Percentiles rank a stretch among this genome's conserved stretches.
Conservation (phyloP, 352 stramenopile species). For the Phytophthora ramorum region DNA sequence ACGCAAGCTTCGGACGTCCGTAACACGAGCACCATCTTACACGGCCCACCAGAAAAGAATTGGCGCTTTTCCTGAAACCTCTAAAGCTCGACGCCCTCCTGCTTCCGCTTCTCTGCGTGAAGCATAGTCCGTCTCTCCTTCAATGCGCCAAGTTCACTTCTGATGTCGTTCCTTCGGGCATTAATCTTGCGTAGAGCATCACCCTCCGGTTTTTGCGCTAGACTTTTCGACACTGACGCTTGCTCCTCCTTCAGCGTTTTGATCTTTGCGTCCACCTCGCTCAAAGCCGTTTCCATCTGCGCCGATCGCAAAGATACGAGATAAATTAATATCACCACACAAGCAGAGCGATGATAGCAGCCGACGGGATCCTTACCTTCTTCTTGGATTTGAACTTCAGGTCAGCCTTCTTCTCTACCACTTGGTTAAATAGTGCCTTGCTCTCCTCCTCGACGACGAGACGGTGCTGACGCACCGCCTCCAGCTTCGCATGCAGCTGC, state of each 20-base stretch:
- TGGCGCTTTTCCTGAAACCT: slow-evolving; percentile 15
- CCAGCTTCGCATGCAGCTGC: slow-evolving; percentile 83
- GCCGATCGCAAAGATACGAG: slow-evolving; percentile 7
- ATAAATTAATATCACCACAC: background rate
- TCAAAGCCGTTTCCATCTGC: slow-evolving; percentile 82
- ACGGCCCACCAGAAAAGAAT: slow-evolving; percentile 14
- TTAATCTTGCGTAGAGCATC: slow-evolving; percentile 87
- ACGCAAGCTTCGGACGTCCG: too few species aligned
- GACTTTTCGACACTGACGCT: slow-evolving; percentile 74
- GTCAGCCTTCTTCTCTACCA: slow-evolving; percentile 91
- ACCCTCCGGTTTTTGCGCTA: slow-evolving; percentile 77
- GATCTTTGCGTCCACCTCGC: slow-evolving; percentile 84
- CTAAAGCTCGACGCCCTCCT: slow-evolving; percentile 70
- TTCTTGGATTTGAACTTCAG: slow-evolving; percentile 91
- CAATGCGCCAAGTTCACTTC: slow-evolving; percentile 83
- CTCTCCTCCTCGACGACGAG: slow-evolving; percentile 89
- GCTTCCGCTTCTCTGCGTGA: slow-evolving; percentile 81
- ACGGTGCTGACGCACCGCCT: slow-evolving; percentile 86
- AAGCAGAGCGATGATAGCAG: background rate
- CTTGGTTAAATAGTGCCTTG: slow-evolving; percentile 90
- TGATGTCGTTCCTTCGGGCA: slow-evolving; percentile 82
- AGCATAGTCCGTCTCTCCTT: slow-evolving; percentile 86
- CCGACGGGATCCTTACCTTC: slow-evolving; percentile 48
- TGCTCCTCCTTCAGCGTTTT: slow-evolving; percentile 86
- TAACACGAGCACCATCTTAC: slow-evolving; percentile 26